Conservation (phyloP, 352 stramenopile genomes). For the Globisporangium megalacanthum region DNA sequence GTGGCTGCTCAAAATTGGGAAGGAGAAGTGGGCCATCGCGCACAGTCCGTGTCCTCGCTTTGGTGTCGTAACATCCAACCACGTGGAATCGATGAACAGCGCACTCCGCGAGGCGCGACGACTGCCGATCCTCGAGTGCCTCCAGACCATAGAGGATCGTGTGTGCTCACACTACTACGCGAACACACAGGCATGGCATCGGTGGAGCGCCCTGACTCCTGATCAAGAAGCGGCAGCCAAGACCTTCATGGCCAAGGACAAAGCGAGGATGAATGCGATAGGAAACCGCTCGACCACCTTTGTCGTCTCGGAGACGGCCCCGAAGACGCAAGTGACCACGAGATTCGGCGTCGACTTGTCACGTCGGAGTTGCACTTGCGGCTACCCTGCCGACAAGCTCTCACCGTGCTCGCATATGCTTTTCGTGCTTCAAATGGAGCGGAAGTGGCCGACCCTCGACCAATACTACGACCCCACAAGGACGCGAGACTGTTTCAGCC, state of each 20-base stretch:
- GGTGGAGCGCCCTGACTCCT: neutral
- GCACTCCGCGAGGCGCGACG: neutral
- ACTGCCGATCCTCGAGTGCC: conserved; percentile 5
- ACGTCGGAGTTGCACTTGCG: neutral
- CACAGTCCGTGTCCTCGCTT: conserved; percentile 7
- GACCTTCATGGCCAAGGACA: neutral
- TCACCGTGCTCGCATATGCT: neutral
- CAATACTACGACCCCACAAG: neutral
- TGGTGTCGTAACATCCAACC: conserved; percentile 6
- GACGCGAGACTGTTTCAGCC: neutral
- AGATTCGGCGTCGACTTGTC: neutral
- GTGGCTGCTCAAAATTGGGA: neutral
- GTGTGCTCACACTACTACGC: neutral
- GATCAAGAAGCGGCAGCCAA: neutral
- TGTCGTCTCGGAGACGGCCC: neutral
- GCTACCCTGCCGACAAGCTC: neutral
- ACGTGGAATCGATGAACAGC: conserved; percentile 8
- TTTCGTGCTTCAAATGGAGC: neutral
- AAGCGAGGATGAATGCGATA: neutral
- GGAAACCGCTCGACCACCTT: neutral
- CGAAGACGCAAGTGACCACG: neutral
- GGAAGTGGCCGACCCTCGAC: neutral
- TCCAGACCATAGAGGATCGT: conserved; percentile 5
- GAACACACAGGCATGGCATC: neutral
- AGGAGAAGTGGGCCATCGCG: neutral